Evolutionary conservation across 1,284 basidiomycete species (phyloP), one percentile per base, ranked within the genome.

Genomic region (Ceratobasidium sp.): DNA sequence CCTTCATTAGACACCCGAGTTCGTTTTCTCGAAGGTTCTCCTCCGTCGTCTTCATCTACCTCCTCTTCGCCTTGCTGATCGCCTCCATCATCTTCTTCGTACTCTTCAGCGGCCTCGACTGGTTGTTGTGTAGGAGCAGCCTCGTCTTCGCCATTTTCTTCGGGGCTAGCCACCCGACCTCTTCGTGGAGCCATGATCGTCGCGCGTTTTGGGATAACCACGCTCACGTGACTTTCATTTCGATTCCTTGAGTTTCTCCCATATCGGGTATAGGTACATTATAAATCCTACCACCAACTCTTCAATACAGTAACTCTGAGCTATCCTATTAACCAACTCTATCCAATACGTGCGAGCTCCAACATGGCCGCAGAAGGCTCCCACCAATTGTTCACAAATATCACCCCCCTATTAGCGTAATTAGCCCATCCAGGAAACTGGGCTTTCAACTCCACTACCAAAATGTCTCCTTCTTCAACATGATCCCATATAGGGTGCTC

Each of bases 191-290:
- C 72, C 72, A 75, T 75, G 66, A 60, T 83, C 82, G 72, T 83
- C 82, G 13, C 82, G 83, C 78, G 39, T 83, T 82, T 73, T 12
- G 64, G 70, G 71, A 64, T 9, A 79, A 81, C 77, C 82, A 79
- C 1, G 80, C 78, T 69, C 68, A 66, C 78, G 78, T 79, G 56
- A 66, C 75, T 61, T 67, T 51, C 61, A 64, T 58, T 33, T 33
- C 33, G 33, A 33, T 4, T 33, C 33, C 33, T 33, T 33, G n/a
- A 33, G 1, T 33, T 33, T 33, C 2, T 33, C 33, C 33, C 33
- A 33, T 33, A 33, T 33, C 33, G 33, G 4, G 33, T 33, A 33
- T 33, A 33, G 4, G 33, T 33, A 33, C 33, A 33, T 33, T 33
- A 33, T 33, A 33, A 33, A 4, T 33, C 33, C 33, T 33, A 33